Conservation (phyloP, 2,329 filamentous ascomycete genomes). For the Pseudogymnoascus sp. region DNA sequence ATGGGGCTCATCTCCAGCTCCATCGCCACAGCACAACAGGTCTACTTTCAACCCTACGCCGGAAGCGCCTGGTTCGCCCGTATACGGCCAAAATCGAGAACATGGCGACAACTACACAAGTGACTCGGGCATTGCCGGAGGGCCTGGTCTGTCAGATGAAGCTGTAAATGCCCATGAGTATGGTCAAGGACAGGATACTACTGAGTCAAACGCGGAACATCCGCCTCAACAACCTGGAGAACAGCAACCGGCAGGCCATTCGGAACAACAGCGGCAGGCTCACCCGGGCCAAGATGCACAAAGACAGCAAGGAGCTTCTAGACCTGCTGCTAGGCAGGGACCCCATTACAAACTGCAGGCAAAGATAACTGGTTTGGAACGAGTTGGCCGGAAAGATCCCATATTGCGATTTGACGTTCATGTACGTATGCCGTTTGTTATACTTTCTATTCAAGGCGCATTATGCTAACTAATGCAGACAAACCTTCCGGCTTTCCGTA, state of each 20-base stretch:
- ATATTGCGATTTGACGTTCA: constrained; percentile 94
- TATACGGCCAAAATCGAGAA: constrained; percentile 19
- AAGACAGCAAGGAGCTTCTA: constrained; percentile 31
- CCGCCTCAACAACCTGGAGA: constrained; percentile 17
- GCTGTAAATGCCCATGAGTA: constrained; percentile 19
- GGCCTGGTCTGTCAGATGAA: constrained; percentile 20
- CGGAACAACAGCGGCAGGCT: constrained; percentile 27
- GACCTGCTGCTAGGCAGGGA: constrained; percentile 37
- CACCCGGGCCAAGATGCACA: constrained; percentile 27
- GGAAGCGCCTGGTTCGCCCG: constrained; percentile 25
- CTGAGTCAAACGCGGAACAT: constrained; percentile 29
- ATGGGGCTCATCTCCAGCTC: constrained; percentile 41
- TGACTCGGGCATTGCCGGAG: constrained; percentile 13
- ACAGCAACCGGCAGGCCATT: constrained; percentile 15
- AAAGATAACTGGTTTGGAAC: constrained; percentile 89
- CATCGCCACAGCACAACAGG: constrained; percentile 25
- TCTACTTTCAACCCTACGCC: constrained; percentile 21
- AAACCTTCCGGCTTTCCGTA: constrained; percentile 95
- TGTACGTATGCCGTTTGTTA: constrained; percentile 47
- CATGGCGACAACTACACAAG: constrained; percentile 20
- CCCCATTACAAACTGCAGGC: constrained; percentile 81
- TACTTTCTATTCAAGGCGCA: neutral
- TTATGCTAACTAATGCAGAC: constrained; percentile 51
- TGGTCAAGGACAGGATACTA: constrained; percentile 24
- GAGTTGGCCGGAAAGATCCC: constrained; percentile 91